A percentile compares a stretch with the other conserved stretches of the same genome.
These are phyloP conservation scores for Nyctanthes arbortristis DNA, from an alignment of 257 asterid genomes.

Conservation along the genomic window DNA sequence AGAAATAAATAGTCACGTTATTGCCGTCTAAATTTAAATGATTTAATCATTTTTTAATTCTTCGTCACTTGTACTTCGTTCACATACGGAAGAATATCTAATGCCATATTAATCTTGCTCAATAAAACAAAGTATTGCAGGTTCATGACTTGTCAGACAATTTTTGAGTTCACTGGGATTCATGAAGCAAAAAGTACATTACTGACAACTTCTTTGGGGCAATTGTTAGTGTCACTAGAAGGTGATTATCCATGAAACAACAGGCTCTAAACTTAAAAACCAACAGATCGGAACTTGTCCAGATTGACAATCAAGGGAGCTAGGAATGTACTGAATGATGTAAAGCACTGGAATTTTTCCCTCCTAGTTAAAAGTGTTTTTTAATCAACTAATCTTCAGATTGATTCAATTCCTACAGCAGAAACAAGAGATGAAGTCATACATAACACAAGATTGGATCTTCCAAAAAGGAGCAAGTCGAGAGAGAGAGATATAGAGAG, in stretches of 20 bases:
- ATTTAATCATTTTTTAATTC: too few species aligned
- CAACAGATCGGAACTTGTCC: conserved; percentile 50
- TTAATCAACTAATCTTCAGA: conserved; percentile 91
- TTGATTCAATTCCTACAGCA: conserved; percentile 77
- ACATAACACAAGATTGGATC: not conserved
- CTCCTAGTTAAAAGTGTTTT: conserved; percentile 78
- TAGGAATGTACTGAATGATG: conserved; percentile 74
- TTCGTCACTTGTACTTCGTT: too few species aligned
- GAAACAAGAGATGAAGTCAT: not conserved
- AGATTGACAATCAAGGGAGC: conserved; percentile 72
- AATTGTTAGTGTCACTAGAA: conserved; percentile 47
- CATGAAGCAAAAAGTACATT: conserved; percentile 2
- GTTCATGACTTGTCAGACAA: not conserved
- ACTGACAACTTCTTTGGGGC: conserved; percentile 42
- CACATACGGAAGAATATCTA: too few species aligned
- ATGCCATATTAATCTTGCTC: not conserved
- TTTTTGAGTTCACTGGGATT: not conserved
- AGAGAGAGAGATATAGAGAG: too few species aligned
- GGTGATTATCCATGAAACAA: conserved; percentile 62
- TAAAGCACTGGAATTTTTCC: conserved; percentile 57
- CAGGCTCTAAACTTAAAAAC: conserved; percentile 58
- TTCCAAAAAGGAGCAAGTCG: not conserved
- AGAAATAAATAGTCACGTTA: too few species aligned
- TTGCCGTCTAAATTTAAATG: too few species aligned
- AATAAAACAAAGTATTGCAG: not conserved